Percentiles rank a stretch among this genome's conserved stretches.
Evolutionary conservation across 1,284 basidiomycete species (phyloP).

Genomic region (Takashimella koratensis): DNA sequence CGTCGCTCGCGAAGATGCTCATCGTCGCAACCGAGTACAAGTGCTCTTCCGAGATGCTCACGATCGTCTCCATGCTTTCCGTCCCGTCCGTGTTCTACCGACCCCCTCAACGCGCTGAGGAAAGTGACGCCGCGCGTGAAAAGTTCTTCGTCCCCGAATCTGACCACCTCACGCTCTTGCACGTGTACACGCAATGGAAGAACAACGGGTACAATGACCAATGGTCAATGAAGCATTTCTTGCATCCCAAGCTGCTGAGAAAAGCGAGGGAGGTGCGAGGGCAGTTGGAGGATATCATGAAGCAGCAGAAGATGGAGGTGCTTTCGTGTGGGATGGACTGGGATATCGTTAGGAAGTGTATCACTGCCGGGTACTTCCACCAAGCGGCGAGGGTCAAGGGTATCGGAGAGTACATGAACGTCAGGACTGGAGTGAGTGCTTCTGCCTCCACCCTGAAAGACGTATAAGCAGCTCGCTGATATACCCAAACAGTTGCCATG

Average conservation of each 20-base stretch:
- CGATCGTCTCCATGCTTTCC: conserved; percentile 97
- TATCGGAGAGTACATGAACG: conserved; percentile 97
- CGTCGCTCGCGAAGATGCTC: conserved; percentile 96
- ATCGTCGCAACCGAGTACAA: conserved; percentile 90
- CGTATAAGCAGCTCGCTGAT: neutral
- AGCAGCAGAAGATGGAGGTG: conserved; percentile 90
- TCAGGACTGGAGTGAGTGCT: conserved; percentile 71
- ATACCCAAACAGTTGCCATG: conserved; percentile 41
- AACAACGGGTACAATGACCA: conserved; percentile 86
- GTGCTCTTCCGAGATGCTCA: conserved; percentile 93
- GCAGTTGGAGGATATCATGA: conserved; percentile 98
- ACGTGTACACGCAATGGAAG: conserved; percentile 98
- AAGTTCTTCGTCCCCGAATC: conserved; percentile 99
- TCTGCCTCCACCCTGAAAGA: neutral
- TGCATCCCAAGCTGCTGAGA: conserved; percentile 91
- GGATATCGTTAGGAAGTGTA: conserved; percentile 92
- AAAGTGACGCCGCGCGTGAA: conserved; percentile 92
- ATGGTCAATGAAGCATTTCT: conserved; percentile 91
- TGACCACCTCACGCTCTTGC: conserved; percentile 91
- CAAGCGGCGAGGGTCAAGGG: conserved; percentile 97
- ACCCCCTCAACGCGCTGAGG: conserved; percentile 91
- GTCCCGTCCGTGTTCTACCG: conserved; percentile 96
- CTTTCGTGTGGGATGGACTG: conserved; percentile 92
- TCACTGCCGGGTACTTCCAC: conserved; percentile 98
- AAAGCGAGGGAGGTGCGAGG: conserved; percentile 95